Base-by-base conservation (phyloP, 306 rosid species). In the Lagenaria siceraria region DNA sequence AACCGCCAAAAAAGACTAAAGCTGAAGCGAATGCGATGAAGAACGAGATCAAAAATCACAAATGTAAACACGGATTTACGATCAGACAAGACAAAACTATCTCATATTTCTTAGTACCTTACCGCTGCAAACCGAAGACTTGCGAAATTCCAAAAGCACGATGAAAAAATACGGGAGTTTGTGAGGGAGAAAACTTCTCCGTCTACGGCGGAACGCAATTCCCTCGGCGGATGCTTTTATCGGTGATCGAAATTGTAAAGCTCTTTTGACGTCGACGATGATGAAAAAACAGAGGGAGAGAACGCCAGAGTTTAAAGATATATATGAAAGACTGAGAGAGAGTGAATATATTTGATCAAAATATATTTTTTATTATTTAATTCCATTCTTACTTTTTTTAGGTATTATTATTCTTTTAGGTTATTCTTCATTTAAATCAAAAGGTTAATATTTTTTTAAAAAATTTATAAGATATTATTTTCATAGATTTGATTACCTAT, bases 21-120 rank as follows among this genome's bases (percentile, higher is more conserved):
- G n/a, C 33, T 61, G 38, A 73, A 54, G 59, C 76, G 81, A 78
- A 81, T 82, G 73, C 66, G 65, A 38, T 80, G 77, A 68, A 55
- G 38, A 59, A 75, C 24, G 6, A 75, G 31, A 56, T 56, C 8
- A 56, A 75, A 54, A 75, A 54, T 46, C 7, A 78, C 21, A 27
- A 78, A 70, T 82, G 73, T 62, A 79, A 78, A 49, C 63, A 8
- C 71, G 27, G 22, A 72, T 76, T 68, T 22, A 76, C 46, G 53
- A 76, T 52, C 52, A 52, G 69, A 80, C 22, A 13, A 24, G 36
- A 65, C 0, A 64, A 78, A 33, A 51, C 19, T 24, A 59, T 40
- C 36, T 25, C 33, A 75, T 64, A 42, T 65, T 78, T 78, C 64
- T 36, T 4, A 68, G 63, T 75, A 76, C 74, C 84, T 79, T 55